These are phyloP conservation scores for Malassezia sympodialis DNA, from an alignment of 1,284 basidiomycete genomes.

Conservation along the genomic window DNA sequence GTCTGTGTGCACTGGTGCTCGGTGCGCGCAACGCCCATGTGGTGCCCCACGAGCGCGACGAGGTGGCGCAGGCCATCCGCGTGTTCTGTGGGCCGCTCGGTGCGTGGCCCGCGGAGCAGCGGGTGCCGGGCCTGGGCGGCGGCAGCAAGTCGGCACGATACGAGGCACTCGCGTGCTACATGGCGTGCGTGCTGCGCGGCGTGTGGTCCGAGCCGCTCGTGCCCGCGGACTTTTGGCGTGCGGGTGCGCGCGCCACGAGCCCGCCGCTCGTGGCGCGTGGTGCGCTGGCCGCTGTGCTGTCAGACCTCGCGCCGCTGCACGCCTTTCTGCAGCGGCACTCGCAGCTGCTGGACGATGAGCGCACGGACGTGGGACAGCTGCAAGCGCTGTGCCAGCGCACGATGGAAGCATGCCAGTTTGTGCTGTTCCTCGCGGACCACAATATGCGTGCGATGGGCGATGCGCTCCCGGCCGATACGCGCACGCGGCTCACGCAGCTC, in stretches of 20 bases:
- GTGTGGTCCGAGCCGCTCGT: constrained; percentile 67
- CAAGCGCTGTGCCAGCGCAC: constrained; percentile 60
- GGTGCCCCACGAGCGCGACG: constrained; percentile 25
- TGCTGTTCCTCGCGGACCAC: constrained; percentile 83
- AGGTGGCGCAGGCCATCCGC: constrained; percentile 39
- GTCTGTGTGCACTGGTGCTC: constrained; percentile 73
- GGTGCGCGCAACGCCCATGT: constrained; percentile 50
- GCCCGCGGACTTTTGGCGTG: constrained; percentile 20
- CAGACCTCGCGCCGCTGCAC: constrained; percentile 29
- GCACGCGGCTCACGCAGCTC: constrained; percentile 22
- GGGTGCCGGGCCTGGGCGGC: constrained; percentile 23
- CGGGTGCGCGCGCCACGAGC: constrained; percentile 17
- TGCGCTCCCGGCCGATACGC: constrained; percentile 24
- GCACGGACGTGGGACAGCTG: constrained; percentile 65
- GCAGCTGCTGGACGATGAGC: constrained; percentile 48
- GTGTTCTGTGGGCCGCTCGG: constrained; percentile 39
- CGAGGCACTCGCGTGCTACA: constrained; percentile 77
- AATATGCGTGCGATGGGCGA: constrained; percentile 72
- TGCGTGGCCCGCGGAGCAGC: constrained; percentile 35
- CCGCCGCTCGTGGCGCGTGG: constrained; percentile 12
- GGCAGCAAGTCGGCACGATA: constrained; percentile 53
- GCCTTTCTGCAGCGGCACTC: constrained; percentile 37
- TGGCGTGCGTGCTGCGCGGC: constrained; percentile 71
- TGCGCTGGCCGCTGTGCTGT: constrained; percentile 27
- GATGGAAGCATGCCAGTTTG: constrained; percentile 64